These are phyloP conservation scores for Mucor indicus DNA, from an alignment of 371 early-diverging fungal species.

Conservation along the genomic window DNA sequence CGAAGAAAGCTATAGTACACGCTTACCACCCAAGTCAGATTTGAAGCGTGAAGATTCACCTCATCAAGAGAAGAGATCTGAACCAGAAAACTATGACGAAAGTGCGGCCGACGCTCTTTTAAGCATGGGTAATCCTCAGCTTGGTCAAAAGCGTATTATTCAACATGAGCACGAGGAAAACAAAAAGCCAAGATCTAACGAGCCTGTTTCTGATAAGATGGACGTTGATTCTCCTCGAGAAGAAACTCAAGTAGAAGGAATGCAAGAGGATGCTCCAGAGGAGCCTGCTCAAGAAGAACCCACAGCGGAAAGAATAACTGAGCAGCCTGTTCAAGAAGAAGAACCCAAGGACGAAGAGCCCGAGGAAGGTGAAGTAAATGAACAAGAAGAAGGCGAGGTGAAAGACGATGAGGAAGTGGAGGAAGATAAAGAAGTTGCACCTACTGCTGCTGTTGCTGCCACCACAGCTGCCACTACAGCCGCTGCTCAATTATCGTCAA, in stretches of 20 bases:
- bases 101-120: constrained; percentile 32
- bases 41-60: background rate
- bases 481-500: constrained; percentile 9
- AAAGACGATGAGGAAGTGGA: constrained; percentile 14
- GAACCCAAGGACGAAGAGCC: constrained; percentile 10
- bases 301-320: background rate
- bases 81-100: constrained; percentile 23
- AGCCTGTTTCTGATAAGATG: background rate
- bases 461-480: constrained; percentile 8
- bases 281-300: background rate
- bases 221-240: background rate
- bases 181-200: constrained; percentile 10
- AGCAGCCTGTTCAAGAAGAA: background rate
- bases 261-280: background rate
- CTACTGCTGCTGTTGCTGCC: constrained; percentile 16
- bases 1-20: constrained; percentile 4
- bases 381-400: constrained; percentile 21
- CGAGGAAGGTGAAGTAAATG: constrained; percentile 12
- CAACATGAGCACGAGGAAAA: constrained; percentile 9
- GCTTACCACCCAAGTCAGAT: too few relatives aligned
- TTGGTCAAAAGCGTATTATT: constrained; percentile 21
- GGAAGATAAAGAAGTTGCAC: background rate
- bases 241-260: background rate
- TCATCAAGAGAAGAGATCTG: background rate
- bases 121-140: constrained; percentile 25